Evolutionary conservation across 1,139 yeast genomes (phyloP), one percentile per base, ranked within the genome.

Genomic region (Blastobotrys capitulatus): DNA sequence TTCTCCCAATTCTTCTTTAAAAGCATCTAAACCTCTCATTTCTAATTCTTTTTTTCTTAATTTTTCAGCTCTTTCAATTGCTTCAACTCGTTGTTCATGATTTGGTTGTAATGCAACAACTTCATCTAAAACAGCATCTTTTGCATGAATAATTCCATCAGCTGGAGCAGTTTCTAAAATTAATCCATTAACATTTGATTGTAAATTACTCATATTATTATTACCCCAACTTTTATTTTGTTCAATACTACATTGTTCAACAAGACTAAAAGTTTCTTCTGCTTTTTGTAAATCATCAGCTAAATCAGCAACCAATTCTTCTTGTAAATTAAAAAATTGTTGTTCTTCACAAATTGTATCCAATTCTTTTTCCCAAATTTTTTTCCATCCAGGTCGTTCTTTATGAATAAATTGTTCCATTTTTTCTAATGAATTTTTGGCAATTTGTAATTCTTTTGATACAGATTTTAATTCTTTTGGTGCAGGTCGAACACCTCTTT

Each of bases 331-430:
- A 68, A 90, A 80, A 63, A 88, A 88, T 58, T 90, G 95, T 65
- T 92, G 97, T 61, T 90, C 97, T 59, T 88, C 96, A 54, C 96
- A 86, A 20, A 92, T 94, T 42, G 83, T 83, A 57, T 88, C 95
- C 52, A 92, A 75, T 61, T 90, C 97, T 6, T 83, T 73, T 64
- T 90, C 96, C 97, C 98, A 92, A 26, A 88, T 83, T 58, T 80
- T 81, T 63, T 88, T 86, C 96, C 97, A 89, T 37, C 81, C 81
- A 4, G 89, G 83, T 57, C 85, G 85, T 61, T 89, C 97, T 12
- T 73, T 73, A 1, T 68, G 60, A 40, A 94, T 83, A 60, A 79
- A 89, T 7, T 68, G 69, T n/a, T 76, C 74, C 77, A 90, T 77
- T 6, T 69, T 66, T 2, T 67, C 66, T 44, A 90, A 72, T 15